Base-by-base conservation (phyloP, 176 grass and related monocot genomes). In the Bonia amplexicaulis region DNA sequence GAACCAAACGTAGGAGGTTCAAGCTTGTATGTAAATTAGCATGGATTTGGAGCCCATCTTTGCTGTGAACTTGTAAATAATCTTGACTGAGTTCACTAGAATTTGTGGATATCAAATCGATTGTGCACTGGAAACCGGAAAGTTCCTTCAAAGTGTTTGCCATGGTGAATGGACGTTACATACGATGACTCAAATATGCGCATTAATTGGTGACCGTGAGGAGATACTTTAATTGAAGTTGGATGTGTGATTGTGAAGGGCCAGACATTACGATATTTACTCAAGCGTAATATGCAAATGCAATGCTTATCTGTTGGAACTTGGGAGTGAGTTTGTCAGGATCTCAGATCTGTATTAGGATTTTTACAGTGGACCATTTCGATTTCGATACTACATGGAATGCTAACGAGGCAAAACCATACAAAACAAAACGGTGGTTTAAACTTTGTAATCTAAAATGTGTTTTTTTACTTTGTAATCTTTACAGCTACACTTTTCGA, bases 41-140 rank as follows among this genome's bases (percentile, higher is more conserved):
- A 47, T 53, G 64, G 3, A 58, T 81, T 54, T 42, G 20, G 9
- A 31, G 14, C n/a, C 76, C 15, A 29, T 16, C 19, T 6, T 15
- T 33, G 39, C 51, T 77, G 67, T 80, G 59, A 46, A 73, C 39
- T 16, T 79, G 75, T 66, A 63, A 79, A 84, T 79, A 66, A 66
- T 46, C 22, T 45, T 23, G 19, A 12, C 14, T 20, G 15, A 20
- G 48, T 35, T 22, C 35, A 55, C 33, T 31, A 17, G 57, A 39
- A 17, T 55, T 55, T 68, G 45, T 88, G 74, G 22, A 39, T 64
- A 46, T 55, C 12, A 11, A 48, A 67, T 35, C 44, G 26, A 14
- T 12, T 73, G n/a, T 45, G 55, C 2, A n/a, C 77, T 14, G 27
- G 17, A 49, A 66, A 65, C 44, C 12, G 12, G 20, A 66, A 84